These are phyloP conservation scores for Eutypella sp. DNA, from an alignment of 2,329 filamentous ascomycete species.

Conservation along the genomic window DNA sequence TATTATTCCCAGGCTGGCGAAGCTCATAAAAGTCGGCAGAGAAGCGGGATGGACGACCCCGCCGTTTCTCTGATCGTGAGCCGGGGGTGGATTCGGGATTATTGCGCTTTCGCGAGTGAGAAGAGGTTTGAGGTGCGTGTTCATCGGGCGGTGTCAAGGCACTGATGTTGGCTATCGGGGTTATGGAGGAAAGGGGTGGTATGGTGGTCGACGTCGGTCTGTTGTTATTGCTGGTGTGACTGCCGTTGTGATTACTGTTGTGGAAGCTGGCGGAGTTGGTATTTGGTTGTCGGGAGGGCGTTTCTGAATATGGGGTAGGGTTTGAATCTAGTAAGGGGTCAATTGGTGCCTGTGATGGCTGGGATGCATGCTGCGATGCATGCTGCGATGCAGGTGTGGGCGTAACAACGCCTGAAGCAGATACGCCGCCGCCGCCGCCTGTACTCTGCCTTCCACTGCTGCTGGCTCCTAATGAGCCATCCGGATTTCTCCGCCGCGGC, in stretches of 20 bases:
- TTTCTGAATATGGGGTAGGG: conserved; percentile 15
- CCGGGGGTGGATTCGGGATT: conserved; percentile 15
- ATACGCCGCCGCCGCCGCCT: conserved; percentile 25
- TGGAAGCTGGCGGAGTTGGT: conserved; percentile 11
- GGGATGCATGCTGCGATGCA: conserved; percentile 12
- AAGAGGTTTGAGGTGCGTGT: conserved; percentile 28
- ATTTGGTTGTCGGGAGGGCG: conserved; percentile 14
- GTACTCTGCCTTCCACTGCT: conserved; percentile 35
- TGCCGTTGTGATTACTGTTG: neutral
- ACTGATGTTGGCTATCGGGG: conserved; percentile 27
- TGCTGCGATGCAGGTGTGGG: too few species aligned
- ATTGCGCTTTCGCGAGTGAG: conserved; percentile 33
- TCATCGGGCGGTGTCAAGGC: conserved; percentile 55
- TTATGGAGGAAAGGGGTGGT: conserved; percentile 34
- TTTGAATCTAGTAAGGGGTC: conserved; percentile 20
- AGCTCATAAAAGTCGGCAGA: conserved; percentile 29
- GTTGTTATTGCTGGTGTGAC: neutral
- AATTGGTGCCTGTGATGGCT: conserved; percentile 6
- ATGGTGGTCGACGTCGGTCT: conserved; percentile 31
- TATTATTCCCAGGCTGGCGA: neutral
- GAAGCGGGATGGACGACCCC: conserved; percentile 30
- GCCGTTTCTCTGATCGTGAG: conserved; percentile 20
- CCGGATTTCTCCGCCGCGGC: conserved; percentile 44
- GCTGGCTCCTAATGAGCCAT: conserved; percentile 37
- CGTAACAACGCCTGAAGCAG: too few species aligned